Evolutionary conservation across 164 flowering plant species (phyloP).

Genomic region (Tetrastigma voinierianum): DNA sequence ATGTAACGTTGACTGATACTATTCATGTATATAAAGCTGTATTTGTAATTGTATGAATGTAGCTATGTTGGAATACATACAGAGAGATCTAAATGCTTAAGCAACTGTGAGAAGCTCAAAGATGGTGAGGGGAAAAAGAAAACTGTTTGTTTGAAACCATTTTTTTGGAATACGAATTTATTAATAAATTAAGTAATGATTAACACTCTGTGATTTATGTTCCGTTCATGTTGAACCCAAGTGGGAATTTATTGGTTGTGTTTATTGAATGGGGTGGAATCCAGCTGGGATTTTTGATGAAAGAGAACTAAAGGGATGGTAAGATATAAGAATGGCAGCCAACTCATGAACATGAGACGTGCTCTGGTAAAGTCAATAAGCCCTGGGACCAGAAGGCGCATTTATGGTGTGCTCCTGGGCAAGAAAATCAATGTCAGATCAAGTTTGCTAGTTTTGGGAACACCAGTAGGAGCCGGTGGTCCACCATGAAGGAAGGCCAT

Average conservation of each 20-base stretch:
- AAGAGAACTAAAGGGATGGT: slow-evolving; percentile 72
- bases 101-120: slow-evolving; percentile 83
- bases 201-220: slow-evolving; percentile 60
- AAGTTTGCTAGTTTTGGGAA: slow-evolving; percentile 98
- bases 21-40: slow-evolving; percentile 93
- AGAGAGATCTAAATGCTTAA: slow-evolving; percentile 69
- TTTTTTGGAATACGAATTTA: background rate
- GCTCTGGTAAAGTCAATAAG: slow-evolving; percentile 61
- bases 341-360: slow-evolving; percentile 51
- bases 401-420: slow-evolving; percentile 71
- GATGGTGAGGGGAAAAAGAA: slow-evolving; percentile 57
- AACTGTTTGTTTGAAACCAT: background rate
- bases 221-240: slow-evolving; percentile 73
- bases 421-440: slow-evolving; percentile 73
- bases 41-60: slow-evolving; percentile 59
- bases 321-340: slow-evolving; percentile 93
- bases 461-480: slow-evolving; percentile 89
- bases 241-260: slow-evolving; percentile 71
- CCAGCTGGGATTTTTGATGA: slow-evolving; percentile 70
- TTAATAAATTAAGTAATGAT: background rate
- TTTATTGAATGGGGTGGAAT: slow-evolving; percentile 84
- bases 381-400: slow-evolving; percentile 87
- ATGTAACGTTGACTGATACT: slow-evolving; percentile 74
- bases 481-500: slow-evolving; percentile 82
- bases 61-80: slow-evolving; percentile 69